Conservation (phyloP, 164 flowering plant species). For the Platanus orientalis region DNA sequence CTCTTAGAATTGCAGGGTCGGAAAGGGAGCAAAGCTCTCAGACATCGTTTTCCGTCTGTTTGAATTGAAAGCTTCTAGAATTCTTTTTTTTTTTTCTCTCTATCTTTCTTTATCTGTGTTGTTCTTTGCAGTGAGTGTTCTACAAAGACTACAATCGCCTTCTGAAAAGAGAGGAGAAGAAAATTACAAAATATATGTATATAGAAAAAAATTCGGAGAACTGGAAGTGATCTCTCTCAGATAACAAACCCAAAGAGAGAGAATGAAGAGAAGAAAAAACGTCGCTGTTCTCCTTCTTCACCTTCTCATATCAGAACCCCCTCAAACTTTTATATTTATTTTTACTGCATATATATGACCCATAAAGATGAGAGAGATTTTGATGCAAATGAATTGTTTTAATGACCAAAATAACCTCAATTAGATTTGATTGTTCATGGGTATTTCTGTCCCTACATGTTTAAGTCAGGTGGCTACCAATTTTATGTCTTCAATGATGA, state of each 20-base stretch:
- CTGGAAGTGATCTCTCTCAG: constrained; percentile 4
- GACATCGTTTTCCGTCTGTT: constrained; percentile 56
- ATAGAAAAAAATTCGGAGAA: background rate
- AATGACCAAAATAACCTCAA: background rate
- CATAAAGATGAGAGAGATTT: background rate
- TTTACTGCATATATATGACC: background rate
- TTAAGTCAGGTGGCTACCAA: background rate
- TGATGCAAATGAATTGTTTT: background rate
- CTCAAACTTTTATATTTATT: background rate
- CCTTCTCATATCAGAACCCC: constrained; percentile 18
- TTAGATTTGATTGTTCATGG: too few relatives aligned
- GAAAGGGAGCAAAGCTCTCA: constrained; percentile 40
- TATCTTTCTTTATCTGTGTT: constrained; percentile 18
- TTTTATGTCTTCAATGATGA: background rate
- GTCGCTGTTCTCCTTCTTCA: constrained; percentile 35
- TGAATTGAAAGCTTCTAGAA: constrained; percentile 36
- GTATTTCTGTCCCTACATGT: too few relatives aligned
- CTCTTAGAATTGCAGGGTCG: constrained; percentile 31
- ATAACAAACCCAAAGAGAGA: constrained; percentile 14
- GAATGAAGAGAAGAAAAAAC: constrained; percentile 24
- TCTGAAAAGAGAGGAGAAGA: constrained; percentile 27
- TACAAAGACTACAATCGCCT: constrained; percentile 25
- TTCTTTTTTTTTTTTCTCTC: constrained; percentile 27
- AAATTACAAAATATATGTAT: background rate
- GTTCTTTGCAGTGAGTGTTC: constrained; percentile 8